Evolutionary conservation across 2,329 filamentous ascomycete genomes (phyloP).

Genomic region (Diplodia sapinea): DNA sequence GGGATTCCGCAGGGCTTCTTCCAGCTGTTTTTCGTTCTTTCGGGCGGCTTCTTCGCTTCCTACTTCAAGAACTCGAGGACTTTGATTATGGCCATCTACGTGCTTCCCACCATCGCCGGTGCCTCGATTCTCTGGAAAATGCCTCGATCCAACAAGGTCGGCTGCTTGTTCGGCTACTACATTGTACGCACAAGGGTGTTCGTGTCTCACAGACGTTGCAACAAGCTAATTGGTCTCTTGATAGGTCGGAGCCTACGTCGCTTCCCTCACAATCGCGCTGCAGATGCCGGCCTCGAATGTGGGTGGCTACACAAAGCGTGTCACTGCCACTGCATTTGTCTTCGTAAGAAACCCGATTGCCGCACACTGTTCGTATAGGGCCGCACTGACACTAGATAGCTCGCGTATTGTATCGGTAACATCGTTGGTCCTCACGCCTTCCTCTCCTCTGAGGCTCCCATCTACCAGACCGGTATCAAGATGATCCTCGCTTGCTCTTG

Average conservation of each 20-base stretch:
- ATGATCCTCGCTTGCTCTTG: conserved; percentile 56
- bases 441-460: conserved; percentile 52
- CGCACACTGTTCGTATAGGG: not conserved
- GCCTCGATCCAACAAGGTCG: conserved; percentile 50
- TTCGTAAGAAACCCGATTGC: conserved; percentile 39
- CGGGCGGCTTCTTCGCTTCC: conserved; percentile 59
- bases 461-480: conserved; percentile 60
- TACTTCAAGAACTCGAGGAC: conserved; percentile 59
- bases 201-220: not conserved
- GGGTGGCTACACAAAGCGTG: conserved; percentile 57
- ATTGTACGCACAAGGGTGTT: conserved; percentile 40
- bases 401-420: conserved; percentile 56
- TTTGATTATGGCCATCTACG: conserved; percentile 58
- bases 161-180: conserved; percentile 60
- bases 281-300: conserved; percentile 59
- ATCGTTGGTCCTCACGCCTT: conserved; percentile 57
- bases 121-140: conserved; percentile 60
- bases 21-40: conserved; percentile 60
- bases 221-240: not conserved
- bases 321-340: conserved; percentile 54
- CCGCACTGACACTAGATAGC: not conserved
- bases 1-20: conserved; percentile 63
- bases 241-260: conserved; percentile 53
- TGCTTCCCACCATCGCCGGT: conserved; percentile 59
- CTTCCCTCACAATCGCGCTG: conserved; percentile 59